These are phyloP conservation scores for Conringia planisiliqua DNA, from an alignment of 345 rosid species.

Conservation along the genomic window DNA sequence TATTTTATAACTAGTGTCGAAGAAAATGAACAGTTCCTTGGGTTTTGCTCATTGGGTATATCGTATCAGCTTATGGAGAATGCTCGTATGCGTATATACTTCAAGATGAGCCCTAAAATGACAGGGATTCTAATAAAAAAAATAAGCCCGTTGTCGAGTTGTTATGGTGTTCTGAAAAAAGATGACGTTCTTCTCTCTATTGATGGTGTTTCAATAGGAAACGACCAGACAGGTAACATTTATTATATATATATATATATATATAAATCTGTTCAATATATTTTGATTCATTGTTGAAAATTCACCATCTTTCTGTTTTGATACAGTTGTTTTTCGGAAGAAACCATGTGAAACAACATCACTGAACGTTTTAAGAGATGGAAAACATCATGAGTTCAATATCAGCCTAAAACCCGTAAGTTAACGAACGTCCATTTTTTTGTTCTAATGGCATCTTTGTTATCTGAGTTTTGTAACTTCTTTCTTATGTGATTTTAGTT, in stretches of 20 bases:
- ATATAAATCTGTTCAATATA: neutral
- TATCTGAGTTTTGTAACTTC: neutral
- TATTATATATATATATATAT: neutral
- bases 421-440: conserved; percentile 1
- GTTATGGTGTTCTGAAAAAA: conserved; percentile 43
- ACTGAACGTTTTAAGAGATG: conserved; percentile 55
- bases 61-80: conserved; percentile 62
- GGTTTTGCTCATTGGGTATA: conserved; percentile 66
- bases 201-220: conserved; percentile 67
- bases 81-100: conserved; percentile 50
- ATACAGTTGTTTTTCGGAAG: conserved; percentile 58
- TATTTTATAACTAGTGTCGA: neutral
- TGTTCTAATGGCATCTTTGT: neutral
- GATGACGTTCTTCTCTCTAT: conserved; percentile 64
- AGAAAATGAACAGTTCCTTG: conserved; percentile 40
- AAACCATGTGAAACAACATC: conserved; percentile 57
- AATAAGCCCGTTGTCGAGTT: conserved; percentile 61
- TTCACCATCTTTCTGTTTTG: neutral
- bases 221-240: conserved; percentile 61
- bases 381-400: conserved; percentile 45
- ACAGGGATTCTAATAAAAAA: conserved; percentile 63
- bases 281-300: neutral
- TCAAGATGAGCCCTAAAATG: conserved; percentile 51
- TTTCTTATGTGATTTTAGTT: neutral
- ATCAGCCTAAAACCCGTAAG: conserved; percentile 55